Evolutionary conservation across 148 eudicot species (phyloP).

Genomic region (Chenopodium album): DNA sequence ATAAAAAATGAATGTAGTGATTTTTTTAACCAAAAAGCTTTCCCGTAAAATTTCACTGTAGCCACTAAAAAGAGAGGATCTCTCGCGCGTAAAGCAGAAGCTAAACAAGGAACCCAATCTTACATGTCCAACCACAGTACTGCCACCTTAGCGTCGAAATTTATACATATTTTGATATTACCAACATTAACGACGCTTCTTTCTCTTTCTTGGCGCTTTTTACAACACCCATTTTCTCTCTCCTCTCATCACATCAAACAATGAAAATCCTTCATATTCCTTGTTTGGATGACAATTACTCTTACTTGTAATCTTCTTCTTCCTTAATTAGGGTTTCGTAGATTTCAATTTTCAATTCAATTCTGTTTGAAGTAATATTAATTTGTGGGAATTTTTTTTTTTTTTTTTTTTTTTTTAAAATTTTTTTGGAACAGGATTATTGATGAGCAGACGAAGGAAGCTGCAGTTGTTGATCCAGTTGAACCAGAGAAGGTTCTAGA

Average conservation of each 20-base stretch:
- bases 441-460: slow-evolving; percentile 74
- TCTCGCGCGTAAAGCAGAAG: too few relatives aligned
- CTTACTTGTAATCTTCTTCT: slow-evolving; percentile 55
- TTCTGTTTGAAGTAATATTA: background rate
- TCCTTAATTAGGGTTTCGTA: background rate
- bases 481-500: slow-evolving; percentile 85
- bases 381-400: background rate
- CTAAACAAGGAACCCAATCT: too few relatives aligned
- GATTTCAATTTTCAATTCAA: background rate
- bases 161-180: too few relatives aligned
- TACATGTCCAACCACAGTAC: too few relatives aligned
- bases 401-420: background rate
- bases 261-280: slow-evolving; percentile 84
- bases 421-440: slow-evolving; percentile 45
- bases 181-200: too few relatives aligned
- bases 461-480: slow-evolving; percentile 85
- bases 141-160: too few relatives aligned
- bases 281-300: slow-evolving; percentile 81
- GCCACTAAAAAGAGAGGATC: too few relatives aligned
- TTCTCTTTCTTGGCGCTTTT: too few relatives aligned
- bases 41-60: too few relatives aligned
- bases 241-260: background rate
- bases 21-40: too few relatives aligned
- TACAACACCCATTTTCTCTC: slow-evolving; percentile 9
- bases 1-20: too few relatives aligned